phyloP scores from a whole-genome alignment of 2,329 filamentous ascomycete genomes.

The Aspergillus caelatus region DNA sequence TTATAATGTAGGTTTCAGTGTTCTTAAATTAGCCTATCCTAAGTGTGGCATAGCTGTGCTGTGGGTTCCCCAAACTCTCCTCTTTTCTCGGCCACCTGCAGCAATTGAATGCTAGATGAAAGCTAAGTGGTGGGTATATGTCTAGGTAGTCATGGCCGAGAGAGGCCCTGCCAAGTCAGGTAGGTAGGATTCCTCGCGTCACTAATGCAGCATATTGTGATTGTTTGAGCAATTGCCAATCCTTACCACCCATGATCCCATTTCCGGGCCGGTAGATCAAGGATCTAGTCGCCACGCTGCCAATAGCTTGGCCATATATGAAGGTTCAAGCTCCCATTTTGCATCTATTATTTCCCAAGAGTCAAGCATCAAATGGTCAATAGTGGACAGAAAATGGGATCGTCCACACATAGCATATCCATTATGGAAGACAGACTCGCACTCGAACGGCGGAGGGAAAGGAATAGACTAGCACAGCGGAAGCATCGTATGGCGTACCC shows the following conservation, averaged over 20 bases:
- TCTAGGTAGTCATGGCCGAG: background rate
- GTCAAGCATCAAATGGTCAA: background rate
- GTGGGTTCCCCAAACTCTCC: background rate
- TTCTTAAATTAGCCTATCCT: background rate
- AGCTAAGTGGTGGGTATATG: background rate
- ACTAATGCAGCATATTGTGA: background rate
- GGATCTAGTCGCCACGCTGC: slow-evolving; percentile 4
- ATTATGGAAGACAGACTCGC: slow-evolving; percentile 4
- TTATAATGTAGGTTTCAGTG: background rate
- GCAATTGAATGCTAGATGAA: background rate
- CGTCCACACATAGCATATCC: background rate
- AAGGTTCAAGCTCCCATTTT: background rate
- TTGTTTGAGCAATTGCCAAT: background rate
- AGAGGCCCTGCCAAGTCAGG: background rate
- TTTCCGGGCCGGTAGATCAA: slow-evolving; percentile 3
- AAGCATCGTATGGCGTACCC: background rate
- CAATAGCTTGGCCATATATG: background rate
- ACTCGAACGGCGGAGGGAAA: slow-evolving; percentile 3
- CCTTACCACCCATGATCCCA: background rate
- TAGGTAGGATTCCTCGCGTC: background rate
- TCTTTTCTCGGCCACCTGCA: background rate
- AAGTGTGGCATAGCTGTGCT: background rate
- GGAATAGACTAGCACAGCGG: slow-evolving; percentile 6
- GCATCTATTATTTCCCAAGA: background rate
- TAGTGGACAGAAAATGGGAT: background rate